phyloP scores from a whole-genome alignment of 2,329 filamentous ascomycete species.

The Stagonosporopsis vannaccii region DNA sequence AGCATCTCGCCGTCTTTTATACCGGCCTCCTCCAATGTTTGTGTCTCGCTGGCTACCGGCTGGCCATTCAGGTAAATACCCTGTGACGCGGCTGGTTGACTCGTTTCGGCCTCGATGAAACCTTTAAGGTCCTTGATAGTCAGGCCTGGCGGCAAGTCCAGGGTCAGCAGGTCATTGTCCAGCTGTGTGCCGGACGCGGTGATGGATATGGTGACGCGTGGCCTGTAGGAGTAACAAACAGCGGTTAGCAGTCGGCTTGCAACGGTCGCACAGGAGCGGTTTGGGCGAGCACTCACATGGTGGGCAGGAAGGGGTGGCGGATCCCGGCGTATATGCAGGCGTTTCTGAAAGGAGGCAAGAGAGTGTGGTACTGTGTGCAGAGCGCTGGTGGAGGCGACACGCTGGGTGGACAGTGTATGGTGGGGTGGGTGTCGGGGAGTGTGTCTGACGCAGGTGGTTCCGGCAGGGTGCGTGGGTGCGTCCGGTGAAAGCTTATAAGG shows the following conservation, averaged over 20 bases:
- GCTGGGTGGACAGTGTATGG: conserved; percentile 22
- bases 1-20: conserved; percentile 93
- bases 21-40: conserved; percentile 81
- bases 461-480: conserved; percentile 25
- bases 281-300: conserved; percentile 47
- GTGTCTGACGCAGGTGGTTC: conserved; percentile 26
- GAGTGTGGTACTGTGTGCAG: conserved; percentile 41
- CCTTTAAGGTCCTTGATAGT: conserved; percentile 85
- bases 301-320: conserved; percentile 25
- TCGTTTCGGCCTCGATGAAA: conserved; percentile 84
- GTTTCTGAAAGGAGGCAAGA: conserved; percentile 42
- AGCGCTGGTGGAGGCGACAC: conserved; percentile 15
- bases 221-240: conserved; percentile 60
- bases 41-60: conserved; percentile 76
- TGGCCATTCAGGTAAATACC: conserved; percentile 91
- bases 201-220: conserved; percentile 83
- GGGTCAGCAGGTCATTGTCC: conserved; percentile 78
- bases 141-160: conserved; percentile 84
- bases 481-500: conserved; percentile 29
- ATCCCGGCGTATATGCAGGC: conserved; percentile 40
- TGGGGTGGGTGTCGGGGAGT: conserved; percentile 26
- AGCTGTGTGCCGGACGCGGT: conserved; percentile 72
- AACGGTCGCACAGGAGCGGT: conserved; percentile 46
- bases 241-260: conserved; percentile 38
- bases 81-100: conserved; percentile 74